Evolutionary conservation across 176 grass and related monocot species (phyloP).

Genomic region (Carex parvula): DNA sequence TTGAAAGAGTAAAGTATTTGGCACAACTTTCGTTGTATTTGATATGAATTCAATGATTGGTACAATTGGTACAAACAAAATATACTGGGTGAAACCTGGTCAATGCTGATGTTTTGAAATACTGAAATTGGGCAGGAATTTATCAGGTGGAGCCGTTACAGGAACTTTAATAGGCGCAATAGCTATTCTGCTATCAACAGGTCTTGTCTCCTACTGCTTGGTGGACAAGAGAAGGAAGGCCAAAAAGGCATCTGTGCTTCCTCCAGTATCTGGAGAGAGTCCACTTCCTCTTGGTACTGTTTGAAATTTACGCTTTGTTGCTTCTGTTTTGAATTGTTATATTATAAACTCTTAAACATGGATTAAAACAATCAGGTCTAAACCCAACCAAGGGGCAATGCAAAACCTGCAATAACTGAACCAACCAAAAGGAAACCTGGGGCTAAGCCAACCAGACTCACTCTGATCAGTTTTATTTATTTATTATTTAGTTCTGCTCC

Average conservation of each 20-base stretch:
- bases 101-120: conserved; percentile 10
- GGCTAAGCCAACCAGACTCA: too few species aligned
- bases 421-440: neutral
- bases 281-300: conserved; percentile 41
- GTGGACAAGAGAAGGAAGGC: conserved; percentile 57
- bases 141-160: conserved; percentile 44
- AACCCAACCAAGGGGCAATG: neutral
- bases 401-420: neutral
- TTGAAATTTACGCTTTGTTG: neutral
- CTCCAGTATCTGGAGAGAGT: conserved; percentile 42
- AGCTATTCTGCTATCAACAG: conserved; percentile 34
- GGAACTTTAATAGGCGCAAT: conserved; percentile 48
- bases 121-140: conserved; percentile 23
- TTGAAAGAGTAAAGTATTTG: neutral
- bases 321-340: neutral
- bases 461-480: too few species aligned
- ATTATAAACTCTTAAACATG: neutral
- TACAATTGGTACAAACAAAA: neutral
- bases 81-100: conserved; percentile 10
- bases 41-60: neutral
- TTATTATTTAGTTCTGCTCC: too few species aligned
- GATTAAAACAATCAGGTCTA: neutral
- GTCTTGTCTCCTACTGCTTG: conserved; percentile 27
- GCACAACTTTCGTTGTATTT: too few species aligned
- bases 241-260: conserved; percentile 36